A percentile compares a stretch with the other conserved stretches of the same genome.
These are phyloP conservation scores for Parasitella parasitica DNA, from an alignment of 371 early-diverging fungal genomes.

Conservation along the genomic window DNA sequence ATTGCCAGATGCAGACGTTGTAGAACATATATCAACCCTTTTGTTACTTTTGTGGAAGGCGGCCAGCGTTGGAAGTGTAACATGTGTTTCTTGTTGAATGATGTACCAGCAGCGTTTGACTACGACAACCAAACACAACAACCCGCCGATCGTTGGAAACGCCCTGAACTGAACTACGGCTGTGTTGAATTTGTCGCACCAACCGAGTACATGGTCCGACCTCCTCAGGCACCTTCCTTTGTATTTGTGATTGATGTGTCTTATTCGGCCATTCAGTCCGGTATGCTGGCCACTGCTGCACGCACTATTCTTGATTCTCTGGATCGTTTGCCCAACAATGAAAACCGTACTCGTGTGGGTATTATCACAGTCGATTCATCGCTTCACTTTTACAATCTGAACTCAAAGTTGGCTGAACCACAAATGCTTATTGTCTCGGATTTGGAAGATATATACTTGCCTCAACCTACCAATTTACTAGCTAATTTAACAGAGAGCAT, in stretches of 20 bases:
- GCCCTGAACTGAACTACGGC: slow-evolving; percentile 72
- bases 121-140: slow-evolving; percentile 70
- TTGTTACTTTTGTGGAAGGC: slow-evolving; percentile 77
- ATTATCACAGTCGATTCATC: slow-evolving; percentile 77
- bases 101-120: slow-evolving; percentile 78
- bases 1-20: slow-evolving; percentile 85
- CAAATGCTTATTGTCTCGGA: slow-evolving; percentile 82
- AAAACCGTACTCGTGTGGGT: slow-evolving; percentile 74
- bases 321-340: slow-evolving; percentile 76
- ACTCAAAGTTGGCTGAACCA: slow-evolving; percentile 75
- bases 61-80: slow-evolving; percentile 85
- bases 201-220: slow-evolving; percentile 75
- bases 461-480: slow-evolving; percentile 70
- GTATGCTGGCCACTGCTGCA: slow-evolving; percentile 54
- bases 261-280: slow-evolving; percentile 67
- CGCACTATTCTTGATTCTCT: slow-evolving; percentile 65
- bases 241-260: slow-evolving; percentile 86
- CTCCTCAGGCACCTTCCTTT: slow-evolving; percentile 84
- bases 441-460: slow-evolving; percentile 73
- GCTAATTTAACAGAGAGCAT: slow-evolving; percentile 71
- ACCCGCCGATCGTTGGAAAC: slow-evolving; percentile 67
- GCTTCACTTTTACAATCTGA: slow-evolving; percentile 78
- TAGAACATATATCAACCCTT: slow-evolving; percentile 87
- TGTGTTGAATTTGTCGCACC: slow-evolving; percentile 85
- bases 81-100: slow-evolving; percentile 78